Evolutionary conservation across 495 filamentous ascomycete species (phyloP).

Genomic region (Penicillium antarcticum): DNA sequence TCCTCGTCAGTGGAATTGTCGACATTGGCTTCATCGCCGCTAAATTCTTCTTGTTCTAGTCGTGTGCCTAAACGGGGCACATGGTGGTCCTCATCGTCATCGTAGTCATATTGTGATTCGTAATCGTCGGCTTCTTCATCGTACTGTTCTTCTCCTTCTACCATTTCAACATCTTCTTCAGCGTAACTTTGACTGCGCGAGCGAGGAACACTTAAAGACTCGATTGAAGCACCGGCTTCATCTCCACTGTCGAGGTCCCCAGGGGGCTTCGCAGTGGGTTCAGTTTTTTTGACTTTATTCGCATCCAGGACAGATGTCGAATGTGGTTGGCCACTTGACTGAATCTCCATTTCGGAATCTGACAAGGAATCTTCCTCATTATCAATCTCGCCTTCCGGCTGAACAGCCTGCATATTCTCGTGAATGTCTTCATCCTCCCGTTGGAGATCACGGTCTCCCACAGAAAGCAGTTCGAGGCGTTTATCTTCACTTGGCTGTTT

Average conservation of each 20-base stretch:
- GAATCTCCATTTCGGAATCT: not conserved
- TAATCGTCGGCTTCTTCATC: conserved; percentile 2
- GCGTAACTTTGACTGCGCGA: not conserved
- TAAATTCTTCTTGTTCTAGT: conserved; percentile 14
- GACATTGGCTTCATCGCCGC: conserved; percentile 2
- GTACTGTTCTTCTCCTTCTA: not conserved
- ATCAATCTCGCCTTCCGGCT: not conserved
- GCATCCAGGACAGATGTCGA: not conserved
- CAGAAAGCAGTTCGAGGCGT: not conserved
- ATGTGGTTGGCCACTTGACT: not conserved
- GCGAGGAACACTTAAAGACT: not conserved
- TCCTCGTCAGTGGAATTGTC: conserved; percentile 7
- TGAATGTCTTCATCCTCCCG: not conserved
- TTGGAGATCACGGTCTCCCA: too few relatives aligned
- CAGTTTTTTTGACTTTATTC: not conserved
- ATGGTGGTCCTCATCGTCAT: not conserved
- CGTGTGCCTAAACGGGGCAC: not conserved
- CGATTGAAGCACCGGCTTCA: not conserved
- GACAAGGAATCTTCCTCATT: not conserved
- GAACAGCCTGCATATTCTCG: not conserved
- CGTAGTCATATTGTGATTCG: conserved; percentile 2
- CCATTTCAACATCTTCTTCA: conserved; percentile 6
- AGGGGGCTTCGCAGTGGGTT: too few relatives aligned
- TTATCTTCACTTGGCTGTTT: not conserved
- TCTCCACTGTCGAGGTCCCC: not conserved